Base-by-base conservation (phyloP, 306 rosid genomes). In the Sicyos baderoa region DNA sequence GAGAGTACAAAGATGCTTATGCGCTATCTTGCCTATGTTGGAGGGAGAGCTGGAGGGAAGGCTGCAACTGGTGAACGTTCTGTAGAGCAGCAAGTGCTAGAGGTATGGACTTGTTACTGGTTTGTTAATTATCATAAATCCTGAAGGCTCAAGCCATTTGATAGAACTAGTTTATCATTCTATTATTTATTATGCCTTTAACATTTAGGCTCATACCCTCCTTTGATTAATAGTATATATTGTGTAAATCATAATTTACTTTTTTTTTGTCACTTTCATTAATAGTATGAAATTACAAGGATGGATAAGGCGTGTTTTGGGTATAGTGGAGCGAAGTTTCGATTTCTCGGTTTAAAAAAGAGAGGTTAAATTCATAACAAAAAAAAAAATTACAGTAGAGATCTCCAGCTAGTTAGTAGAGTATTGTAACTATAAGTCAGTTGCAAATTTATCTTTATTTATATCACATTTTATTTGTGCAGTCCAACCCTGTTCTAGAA, bases 401-500 rank as follows among this genome's bases (percentile, higher is more conserved):
- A 29, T 29, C 35, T 29, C 35, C 35, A 29, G 35, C 35, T 29
- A 29, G 5, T 29, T 29, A 29, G 35, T 29, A 29, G 35, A 29
- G 35, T 29, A 1, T 29, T 29, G 35, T 29, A 29, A 29, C 35
- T 29, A 29, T 29, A 16, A 32, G 18, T 37, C 15, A 44, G 51
- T 23, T 53, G 37, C 4, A 54, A 19, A 54, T 53, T 42, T n/a
- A 59, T 52, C 29, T 14, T 32, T 29, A 29, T 5, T 56, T 69
- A 37, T 32, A 74, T 81, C 23, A 61, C 42, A 12, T 54, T 8
- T 53, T 57, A 19, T 44, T 61, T 61, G 78, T 79, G 84, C 87
- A 91, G 97, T 91, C 97, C 63, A 91, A 91, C 76, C 97, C 97
- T 72, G 96, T 91, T 83, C 87, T 91, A 16, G 97, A 91, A 84